Evolutionary conservation across 139 green algal genomes (phyloP).

Genomic region (Yamagishiella unicocca): DNA sequence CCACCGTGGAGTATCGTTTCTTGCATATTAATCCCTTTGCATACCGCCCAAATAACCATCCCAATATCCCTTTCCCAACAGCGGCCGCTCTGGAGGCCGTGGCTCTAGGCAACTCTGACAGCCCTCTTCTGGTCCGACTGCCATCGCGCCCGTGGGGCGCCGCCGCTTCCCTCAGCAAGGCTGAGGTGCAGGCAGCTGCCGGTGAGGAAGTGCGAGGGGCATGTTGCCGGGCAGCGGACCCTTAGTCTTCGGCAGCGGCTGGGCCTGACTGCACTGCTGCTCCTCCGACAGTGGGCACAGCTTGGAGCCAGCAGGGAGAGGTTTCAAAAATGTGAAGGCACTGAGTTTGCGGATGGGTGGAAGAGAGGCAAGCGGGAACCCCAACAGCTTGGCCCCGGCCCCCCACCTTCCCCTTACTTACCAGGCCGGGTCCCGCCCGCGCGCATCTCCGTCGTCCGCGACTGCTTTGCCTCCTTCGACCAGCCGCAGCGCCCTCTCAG

Average conservation of each 20-base stretch:
- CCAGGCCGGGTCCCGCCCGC: slow-evolving; percentile 35
- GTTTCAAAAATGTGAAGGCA: too few relatives aligned
- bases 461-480: slow-evolving; percentile 77
- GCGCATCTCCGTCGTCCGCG: slow-evolving; percentile 74
- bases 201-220: too few relatives aligned
- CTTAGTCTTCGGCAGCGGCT: too few relatives aligned
- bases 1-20: not conserved
- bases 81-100: slow-evolving; percentile 17
- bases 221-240: too few relatives aligned
- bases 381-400: too few relatives aligned
- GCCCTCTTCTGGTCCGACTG: slow-evolving; percentile 71
- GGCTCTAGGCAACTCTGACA: not conserved
- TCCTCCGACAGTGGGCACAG: too few relatives aligned
- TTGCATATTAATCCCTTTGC: not conserved
- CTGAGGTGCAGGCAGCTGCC: slow-evolving; percentile 36
- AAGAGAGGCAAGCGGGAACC: too few relatives aligned
- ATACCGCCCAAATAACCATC: too few relatives aligned
- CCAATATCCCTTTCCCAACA: not conserved
- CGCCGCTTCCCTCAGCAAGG: slow-evolving; percentile 57
- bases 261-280: too few relatives aligned
- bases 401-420: too few relatives aligned
- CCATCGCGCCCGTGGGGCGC: slow-evolving; percentile 74
- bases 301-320: too few relatives aligned
- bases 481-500: slow-evolving; percentile 52
- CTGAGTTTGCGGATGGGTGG: too few relatives aligned